A percentile compares a stretch with the other conserved stretches of the same genome.
Conservation (phyloP, 2,329 filamentous ascomycete genomes). For the Venturia effusa region DNA sequence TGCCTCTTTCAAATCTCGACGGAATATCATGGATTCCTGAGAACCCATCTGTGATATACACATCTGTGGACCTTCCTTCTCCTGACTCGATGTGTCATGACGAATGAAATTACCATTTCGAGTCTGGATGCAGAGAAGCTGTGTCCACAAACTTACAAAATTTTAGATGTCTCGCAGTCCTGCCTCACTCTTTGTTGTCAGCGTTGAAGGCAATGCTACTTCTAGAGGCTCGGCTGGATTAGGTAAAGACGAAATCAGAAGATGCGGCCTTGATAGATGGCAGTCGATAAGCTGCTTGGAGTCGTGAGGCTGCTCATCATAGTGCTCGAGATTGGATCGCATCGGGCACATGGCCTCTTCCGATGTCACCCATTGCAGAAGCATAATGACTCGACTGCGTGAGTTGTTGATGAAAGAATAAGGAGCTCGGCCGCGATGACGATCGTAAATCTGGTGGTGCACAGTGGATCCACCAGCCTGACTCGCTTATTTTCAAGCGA, state of each 20-base stretch:
- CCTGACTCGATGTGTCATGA: neutral
- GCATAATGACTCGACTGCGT: neutral
- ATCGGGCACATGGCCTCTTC: neutral
- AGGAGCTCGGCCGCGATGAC: neutral
- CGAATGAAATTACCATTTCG: conserved; percentile 1
- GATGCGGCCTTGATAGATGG: neutral
- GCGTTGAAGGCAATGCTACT: neutral
- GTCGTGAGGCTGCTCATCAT: neutral
- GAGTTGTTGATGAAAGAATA: neutral
- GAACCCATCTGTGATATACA: neutral
- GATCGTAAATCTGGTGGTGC: neutral
- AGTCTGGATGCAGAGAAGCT: neutral
- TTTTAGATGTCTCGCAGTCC: neutral
- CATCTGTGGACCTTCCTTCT: neutral
- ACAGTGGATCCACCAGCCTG: neutral
- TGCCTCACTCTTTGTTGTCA: neutral
- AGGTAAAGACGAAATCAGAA: neutral
- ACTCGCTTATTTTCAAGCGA: neutral
- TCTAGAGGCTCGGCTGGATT: neutral
- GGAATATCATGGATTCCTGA: neutral
- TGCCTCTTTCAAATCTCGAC: neutral
- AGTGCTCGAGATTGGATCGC: neutral
- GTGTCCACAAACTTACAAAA: neutral
- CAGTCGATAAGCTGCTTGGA: neutral
- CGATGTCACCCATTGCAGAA: neutral